phyloP scores from a whole-genome alignment of 2,329 filamentous ascomycete genomes.

The Xylaria sp. region DNA sequence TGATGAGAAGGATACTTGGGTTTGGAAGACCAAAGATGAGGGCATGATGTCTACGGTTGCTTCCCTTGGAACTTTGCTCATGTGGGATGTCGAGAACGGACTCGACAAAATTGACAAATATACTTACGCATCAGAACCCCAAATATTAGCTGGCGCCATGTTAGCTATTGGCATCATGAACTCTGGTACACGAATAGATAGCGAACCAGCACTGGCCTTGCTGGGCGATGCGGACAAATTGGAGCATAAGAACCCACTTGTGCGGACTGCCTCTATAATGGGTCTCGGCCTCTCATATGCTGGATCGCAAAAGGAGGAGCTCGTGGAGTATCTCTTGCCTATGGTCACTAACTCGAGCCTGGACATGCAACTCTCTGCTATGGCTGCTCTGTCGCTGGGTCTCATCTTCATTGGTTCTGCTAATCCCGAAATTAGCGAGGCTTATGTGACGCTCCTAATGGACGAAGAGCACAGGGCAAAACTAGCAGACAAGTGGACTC shows the following conservation, averaged over 20 bases:
- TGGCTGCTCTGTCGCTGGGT: conserved; percentile 91
- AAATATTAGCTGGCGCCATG: conserved; percentile 89
- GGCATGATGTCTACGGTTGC: conserved; percentile 97
- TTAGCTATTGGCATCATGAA: conserved; percentile 96
- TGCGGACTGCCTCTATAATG: conserved; percentile 91
- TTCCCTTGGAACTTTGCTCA: conserved; percentile 87
- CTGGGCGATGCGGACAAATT: conserved; percentile 84
- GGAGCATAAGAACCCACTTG: conserved; percentile 77
- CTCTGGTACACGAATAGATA: conserved; percentile 87
- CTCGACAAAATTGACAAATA: conserved; percentile 95
- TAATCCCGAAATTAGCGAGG: conserved; percentile 88
- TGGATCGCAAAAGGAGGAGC: conserved; percentile 88
- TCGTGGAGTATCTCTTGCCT: conserved; percentile 86
- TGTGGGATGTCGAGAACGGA: conserved; percentile 94
- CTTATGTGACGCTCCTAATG: conserved; percentile 90
- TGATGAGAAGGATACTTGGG: conserved; percentile 90
- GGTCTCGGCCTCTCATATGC: conserved; percentile 94
- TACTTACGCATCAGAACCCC: conserved; percentile 83
- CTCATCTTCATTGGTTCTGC: conserved; percentile 93
- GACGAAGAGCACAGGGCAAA: conserved; percentile 92
- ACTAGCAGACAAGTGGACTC: conserved; percentile 97
- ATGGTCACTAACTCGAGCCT: conserved; percentile 85
- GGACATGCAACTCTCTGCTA: conserved; percentile 95
- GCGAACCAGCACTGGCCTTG: conserved; percentile 89
- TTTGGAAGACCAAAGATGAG: conserved; percentile 99